These are phyloP conservation scores for Brasilioporus rufonigricans DNA, from an alignment of 768 basidiomycete genomes.

Conservation along the genomic window DNA sequence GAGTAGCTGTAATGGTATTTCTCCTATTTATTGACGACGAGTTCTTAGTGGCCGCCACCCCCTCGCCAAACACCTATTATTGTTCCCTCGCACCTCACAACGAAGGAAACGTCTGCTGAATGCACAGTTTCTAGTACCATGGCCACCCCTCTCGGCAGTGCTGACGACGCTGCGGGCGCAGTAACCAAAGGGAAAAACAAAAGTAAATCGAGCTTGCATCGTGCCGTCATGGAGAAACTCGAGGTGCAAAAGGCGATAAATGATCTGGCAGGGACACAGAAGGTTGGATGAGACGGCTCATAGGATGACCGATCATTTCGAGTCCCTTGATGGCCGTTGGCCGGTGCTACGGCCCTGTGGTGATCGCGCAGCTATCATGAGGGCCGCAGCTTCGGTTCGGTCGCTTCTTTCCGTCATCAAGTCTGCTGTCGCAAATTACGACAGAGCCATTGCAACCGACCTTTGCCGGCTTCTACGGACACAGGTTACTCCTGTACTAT, in stretches of 20 bases:
- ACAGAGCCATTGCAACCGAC: background rate
- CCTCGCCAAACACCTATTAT: slow-evolving; percentile 77
- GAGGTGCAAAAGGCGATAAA: slow-evolving; percentile 72
- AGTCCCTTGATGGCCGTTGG: background rate
- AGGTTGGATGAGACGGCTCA: slow-evolving; percentile 14
- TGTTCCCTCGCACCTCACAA: slow-evolving; percentile 64
- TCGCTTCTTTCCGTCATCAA: background rate
- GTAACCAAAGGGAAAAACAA: slow-evolving; percentile 32
- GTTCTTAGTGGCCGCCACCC: slow-evolving; percentile 75
- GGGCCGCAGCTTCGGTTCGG: background rate
- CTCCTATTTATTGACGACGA: background rate
- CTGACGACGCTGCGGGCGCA: slow-evolving; percentile 11
- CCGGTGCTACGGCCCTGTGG: background rate
- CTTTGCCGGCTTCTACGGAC: background rate
- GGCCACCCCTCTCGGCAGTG: slow-evolving; percentile 5
- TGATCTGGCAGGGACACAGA: slow-evolving; percentile 38
- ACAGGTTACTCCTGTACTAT: background rate
- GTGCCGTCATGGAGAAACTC: slow-evolving; percentile 70
- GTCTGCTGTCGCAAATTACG: background rate
- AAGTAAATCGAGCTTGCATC: slow-evolving; percentile 64
- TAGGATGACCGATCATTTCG: background rate
- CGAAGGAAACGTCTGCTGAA: slow-evolving; percentile 22
- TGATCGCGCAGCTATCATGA: background rate
- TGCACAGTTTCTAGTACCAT: background rate
- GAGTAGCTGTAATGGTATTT: slow-evolving; percentile 30